Evolutionary conservation across 768 basidiomycete species (phyloP).

Genomic region (Pleurotus citrinopileatus): DNA sequence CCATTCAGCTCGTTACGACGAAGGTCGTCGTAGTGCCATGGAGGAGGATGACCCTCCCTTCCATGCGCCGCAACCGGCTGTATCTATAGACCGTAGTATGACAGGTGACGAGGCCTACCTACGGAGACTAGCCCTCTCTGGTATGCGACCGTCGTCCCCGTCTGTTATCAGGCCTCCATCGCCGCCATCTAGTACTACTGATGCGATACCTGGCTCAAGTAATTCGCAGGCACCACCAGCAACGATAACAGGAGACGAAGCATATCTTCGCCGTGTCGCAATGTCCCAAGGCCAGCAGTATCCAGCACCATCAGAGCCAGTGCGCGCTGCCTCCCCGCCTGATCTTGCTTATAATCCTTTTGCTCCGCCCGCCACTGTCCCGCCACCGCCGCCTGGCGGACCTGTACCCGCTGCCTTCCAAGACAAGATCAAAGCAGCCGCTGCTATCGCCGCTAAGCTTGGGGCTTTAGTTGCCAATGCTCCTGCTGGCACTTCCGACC

Average conservation of each 20-base stretch:
- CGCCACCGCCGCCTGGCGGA: constrained; percentile 49
- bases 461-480: constrained; percentile 47
- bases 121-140: constrained; percentile 69
- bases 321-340: constrained; percentile 41
- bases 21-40: constrained; percentile 42
- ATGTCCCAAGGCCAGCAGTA: constrained; percentile 39
- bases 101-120: constrained; percentile 82
- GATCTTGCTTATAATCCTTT: constrained; percentile 69
- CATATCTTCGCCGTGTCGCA: constrained; percentile 58
- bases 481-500: constrained; percentile 21
- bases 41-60: constrained; percentile 40
- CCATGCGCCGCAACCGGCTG: constrained; percentile 20
- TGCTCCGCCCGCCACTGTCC: constrained; percentile 57
- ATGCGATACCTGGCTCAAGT: constrained; percentile 20
- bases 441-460: constrained; percentile 77
- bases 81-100: constrained; percentile 38
- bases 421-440: constrained; percentile 72
- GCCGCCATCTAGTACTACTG: constrained; percentile 18
- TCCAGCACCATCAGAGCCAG: constrained; percentile 17
- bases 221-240: constrained; percentile 13
- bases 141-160: constrained; percentile 19
- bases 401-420: constrained; percentile 45
- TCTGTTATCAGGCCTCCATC: constrained; percentile 3
- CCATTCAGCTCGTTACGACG: constrained; percentile 45
- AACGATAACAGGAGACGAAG: constrained; percentile 63